Conservation (phyloP, 106 monocot species). For the Platanthera zijinensis region DNA sequence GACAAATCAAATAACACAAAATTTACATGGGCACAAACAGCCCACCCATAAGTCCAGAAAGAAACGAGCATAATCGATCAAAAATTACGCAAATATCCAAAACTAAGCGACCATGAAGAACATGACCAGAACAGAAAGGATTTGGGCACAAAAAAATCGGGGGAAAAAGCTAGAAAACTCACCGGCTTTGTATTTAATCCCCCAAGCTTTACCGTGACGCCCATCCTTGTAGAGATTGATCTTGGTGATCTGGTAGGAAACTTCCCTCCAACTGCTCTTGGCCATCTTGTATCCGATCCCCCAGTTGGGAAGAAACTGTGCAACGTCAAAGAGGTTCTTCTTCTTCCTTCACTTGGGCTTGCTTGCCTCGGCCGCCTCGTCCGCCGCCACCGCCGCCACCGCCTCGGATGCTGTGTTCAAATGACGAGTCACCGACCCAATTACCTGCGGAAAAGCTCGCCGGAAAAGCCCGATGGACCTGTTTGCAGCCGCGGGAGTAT, state of each 20-base stretch:
- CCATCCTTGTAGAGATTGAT: too few species aligned
- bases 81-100: not conserved
- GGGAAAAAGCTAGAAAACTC: not conserved
- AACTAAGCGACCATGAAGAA: not conserved
- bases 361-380: too few species aligned
- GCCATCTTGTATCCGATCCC: too few species aligned
- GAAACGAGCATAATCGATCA: not conserved
- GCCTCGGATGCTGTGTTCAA: constrained; percentile 6
- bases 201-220: constrained; percentile 93
- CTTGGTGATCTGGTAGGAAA: too few species aligned
- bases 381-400: too few species aligned
- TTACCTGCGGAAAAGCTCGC: constrained; percentile 21
- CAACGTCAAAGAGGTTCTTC: too few species aligned
- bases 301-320: too few species aligned
- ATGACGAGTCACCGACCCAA: constrained; percentile 10
- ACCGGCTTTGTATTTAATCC: constrained; percentile 80
- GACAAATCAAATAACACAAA: not conserved
- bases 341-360: constrained; percentile 53
- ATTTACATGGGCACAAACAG: not conserved
- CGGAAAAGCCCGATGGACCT: constrained; percentile 27
- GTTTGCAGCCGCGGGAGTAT: constrained; percentile 9
- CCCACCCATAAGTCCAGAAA: not conserved
- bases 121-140: not conserved
- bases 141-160: not conserved
- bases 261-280: too few species aligned